Percentiles rank a stretch among this genome's conserved stretches.
Conservation (phyloP, 2,329 filamentous ascomycete genomes). For the Metarhizium brunneum region DNA sequence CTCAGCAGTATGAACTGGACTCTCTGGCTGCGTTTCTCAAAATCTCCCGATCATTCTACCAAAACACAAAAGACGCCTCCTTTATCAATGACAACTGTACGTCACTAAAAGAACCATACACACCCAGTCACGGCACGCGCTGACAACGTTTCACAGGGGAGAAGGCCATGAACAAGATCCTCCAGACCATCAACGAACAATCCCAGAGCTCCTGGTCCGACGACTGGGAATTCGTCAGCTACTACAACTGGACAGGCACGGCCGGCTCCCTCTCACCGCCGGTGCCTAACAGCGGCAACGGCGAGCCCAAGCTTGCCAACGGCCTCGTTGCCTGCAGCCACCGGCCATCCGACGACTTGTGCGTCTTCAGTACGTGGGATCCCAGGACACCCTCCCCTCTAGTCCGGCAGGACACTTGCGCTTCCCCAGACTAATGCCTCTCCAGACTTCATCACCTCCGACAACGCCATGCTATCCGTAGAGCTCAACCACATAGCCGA, state of each 20-base stretch:
- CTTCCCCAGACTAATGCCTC: neutral
- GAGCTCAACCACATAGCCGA: slow-evolving; percentile 49
- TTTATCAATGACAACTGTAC: slow-evolving; percentile 42
- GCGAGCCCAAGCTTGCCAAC: slow-evolving; percentile 68
- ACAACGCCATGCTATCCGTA: slow-evolving; percentile 30
- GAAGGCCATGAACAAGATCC: slow-evolving; percentile 34
- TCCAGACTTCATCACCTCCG: slow-evolving; percentile 35
- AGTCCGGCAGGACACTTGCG: neutral
- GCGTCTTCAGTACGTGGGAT: slow-evolving; percentile 43
- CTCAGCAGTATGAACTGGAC: slow-evolving; percentile 81
- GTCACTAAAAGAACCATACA: neutral
- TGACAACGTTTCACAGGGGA: slow-evolving; percentile 57
- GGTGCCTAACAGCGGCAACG: slow-evolving; percentile 60
- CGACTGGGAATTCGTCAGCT: slow-evolving; percentile 17
- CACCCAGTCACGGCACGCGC: neutral
- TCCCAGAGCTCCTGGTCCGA: slow-evolving; percentile 16
- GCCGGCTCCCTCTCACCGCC: slow-evolving; percentile 14
- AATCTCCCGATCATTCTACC: slow-evolving; percentile 67
- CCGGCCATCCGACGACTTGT: slow-evolving; percentile 75
- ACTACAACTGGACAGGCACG: slow-evolving; percentile 20
- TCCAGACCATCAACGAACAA: slow-evolving; percentile 16
- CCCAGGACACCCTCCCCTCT: neutral
- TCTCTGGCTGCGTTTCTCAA: slow-evolving; percentile 81
- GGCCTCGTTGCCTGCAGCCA: slow-evolving; percentile 74
- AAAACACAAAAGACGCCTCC: slow-evolving; percentile 56